These are phyloP conservation scores for Sonneratia alba DNA, from an alignment of 345 rosid genomes.

Conservation along the genomic window DNA sequence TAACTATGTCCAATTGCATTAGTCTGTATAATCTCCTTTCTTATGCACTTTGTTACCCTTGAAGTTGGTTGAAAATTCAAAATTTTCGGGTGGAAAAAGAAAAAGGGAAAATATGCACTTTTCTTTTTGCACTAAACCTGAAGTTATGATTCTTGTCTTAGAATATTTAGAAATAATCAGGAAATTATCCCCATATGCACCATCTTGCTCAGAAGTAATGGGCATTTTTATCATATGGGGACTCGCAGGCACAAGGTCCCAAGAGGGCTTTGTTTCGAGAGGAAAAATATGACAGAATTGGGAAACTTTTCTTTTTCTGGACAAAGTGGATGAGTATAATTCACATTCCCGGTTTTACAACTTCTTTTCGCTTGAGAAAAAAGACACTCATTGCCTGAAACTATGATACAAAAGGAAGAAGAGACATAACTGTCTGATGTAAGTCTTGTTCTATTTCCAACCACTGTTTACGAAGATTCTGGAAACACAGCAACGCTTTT, in stretches of 20 bases:
- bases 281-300: background rate
- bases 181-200: background rate
- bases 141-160: background rate
- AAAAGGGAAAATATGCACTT: background rate
- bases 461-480: background rate
- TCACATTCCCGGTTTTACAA: background rate
- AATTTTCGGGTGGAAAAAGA: background rate
- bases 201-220: background rate
- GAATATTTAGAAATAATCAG: background rate
- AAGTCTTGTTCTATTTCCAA: background rate
- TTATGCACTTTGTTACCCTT: background rate
- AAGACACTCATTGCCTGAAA: background rate
- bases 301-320: background rate
- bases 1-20: background rate
- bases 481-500: background rate
- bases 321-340: background rate
- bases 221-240: background rate
- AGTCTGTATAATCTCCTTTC: background rate
- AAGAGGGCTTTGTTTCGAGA: background rate
- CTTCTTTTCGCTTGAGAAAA: background rate
- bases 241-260: background rate
- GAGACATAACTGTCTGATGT: background rate
- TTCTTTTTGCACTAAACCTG: background rate
- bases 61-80: background rate
- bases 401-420: background rate